Evolutionary conservation across 306 rosid genomes (phyloP).

Genomic region (Echinosophora koreensis): DNA sequence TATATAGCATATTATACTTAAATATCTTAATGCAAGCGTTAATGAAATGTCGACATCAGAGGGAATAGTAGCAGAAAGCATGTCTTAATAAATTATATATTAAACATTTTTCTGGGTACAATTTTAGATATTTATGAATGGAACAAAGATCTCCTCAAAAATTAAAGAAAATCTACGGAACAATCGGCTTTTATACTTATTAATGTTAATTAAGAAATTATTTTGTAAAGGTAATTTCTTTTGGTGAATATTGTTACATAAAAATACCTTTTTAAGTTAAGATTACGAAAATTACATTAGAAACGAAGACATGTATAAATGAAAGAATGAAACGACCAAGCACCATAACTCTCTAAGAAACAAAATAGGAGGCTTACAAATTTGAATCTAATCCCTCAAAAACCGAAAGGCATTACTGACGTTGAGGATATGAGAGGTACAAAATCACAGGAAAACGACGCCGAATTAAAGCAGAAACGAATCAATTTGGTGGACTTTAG

Average conservation of each 20-base stretch:
- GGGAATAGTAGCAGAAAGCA: background rate
- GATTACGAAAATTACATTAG: no score
- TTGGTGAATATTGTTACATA: background rate
- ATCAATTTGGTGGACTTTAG: constrained; percentile 4
- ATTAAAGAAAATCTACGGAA: background rate
- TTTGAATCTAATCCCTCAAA: background rate
- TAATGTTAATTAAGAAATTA: background rate
- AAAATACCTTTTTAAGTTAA: no score
- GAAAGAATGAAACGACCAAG: background rate
- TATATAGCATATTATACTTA: background rate
- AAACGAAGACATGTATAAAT: background rate
- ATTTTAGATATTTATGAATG: no score
- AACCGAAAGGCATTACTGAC: background rate
- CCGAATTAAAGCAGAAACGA: background rate
- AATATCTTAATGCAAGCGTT: constrained; percentile 18
- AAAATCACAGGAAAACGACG: background rate
- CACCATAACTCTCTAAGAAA: background rate
- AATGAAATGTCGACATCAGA: constrained; percentile 15
- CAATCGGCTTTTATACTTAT: no score
- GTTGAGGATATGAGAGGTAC: background rate
- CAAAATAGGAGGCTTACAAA: background rate
- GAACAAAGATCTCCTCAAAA: background rate
- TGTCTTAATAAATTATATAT: background rate
- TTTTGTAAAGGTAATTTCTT: background rate
- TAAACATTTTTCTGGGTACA: background rate